These are phyloP conservation scores for Plasmodium knowlesi DNA, from an alignment of 169 alveolate species.

Conservation along the genomic window DNA sequence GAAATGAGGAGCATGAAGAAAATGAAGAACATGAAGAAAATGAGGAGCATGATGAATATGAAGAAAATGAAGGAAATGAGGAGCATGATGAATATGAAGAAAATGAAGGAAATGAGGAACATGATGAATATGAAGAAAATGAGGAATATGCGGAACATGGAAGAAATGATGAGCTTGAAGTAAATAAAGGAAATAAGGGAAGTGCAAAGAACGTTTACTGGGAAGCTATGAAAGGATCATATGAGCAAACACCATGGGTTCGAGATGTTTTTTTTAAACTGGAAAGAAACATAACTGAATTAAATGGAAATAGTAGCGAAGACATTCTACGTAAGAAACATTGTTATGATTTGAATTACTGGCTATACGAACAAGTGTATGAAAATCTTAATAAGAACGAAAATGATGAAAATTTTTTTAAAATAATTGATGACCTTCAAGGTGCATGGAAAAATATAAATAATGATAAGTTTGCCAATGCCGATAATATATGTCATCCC, in stretches of 20 bases:
- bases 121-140: neutral
- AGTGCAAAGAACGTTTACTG: neutral
- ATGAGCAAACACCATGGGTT: slow-evolving; percentile 2
- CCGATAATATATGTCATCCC: slow-evolving; percentile 24
- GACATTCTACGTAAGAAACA: slow-evolving; percentile 15
- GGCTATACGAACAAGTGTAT: slow-evolving; percentile 45
- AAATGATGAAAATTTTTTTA: slow-evolving; percentile 9
- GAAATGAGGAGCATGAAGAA: neutral
- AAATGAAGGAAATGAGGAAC: neutral
- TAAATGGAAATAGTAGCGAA: slow-evolving; percentile 13
- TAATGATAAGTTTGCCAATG: neutral
- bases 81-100: neutral
- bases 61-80: neutral
- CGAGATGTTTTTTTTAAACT: slow-evolving; percentile 41
- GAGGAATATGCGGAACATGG: neutral
- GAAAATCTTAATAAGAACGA: slow-evolving; percentile 1
- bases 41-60: neutral
- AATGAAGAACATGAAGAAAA: neutral
- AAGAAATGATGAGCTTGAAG: neutral
- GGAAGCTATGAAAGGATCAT: slow-evolving; percentile 12
- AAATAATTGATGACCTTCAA: slow-evolving; percentile 3
- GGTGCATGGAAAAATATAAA: slow-evolving; percentile 10
- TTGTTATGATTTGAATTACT: slow-evolving; percentile 46
- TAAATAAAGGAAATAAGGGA: neutral
- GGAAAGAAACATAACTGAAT: neutral